Evolutionary conservation across 768 basidiomycete genomes (phyloP).

Genomic region (Tremella mesenterica): DNA sequence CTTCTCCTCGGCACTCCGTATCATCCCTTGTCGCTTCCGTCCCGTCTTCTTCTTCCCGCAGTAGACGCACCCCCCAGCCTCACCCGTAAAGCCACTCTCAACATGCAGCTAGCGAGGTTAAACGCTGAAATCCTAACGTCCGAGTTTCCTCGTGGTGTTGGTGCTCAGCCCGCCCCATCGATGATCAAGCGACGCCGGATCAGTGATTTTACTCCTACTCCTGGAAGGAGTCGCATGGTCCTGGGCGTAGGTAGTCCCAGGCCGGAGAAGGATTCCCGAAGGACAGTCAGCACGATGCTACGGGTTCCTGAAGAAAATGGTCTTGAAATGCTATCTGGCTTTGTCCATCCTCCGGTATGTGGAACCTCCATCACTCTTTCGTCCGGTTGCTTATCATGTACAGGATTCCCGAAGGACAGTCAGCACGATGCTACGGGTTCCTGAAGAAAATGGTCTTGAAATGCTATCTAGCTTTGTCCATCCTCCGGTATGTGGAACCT

Average conservation of each 20-base stretch:
- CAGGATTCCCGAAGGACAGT: conserved; percentile 31
- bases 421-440: conserved; percentile 28
- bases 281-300: conserved; percentile 37
- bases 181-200: conserved; percentile 37
- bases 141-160: conserved; percentile 20
- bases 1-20: no score
- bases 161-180: conserved; percentile 10
- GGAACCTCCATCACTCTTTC: no score
- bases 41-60: no score
- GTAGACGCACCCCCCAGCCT: no score
- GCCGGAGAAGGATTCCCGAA: conserved; percentile 13
- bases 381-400: no score
- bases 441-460: no score
- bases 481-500: no score
- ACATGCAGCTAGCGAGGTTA: conserved; percentile 34
- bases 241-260: conserved; percentile 21
- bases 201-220: conserved; percentile 33
- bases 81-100: conserved; percentile 30
- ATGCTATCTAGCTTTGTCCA: no score
- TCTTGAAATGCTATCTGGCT: no score
- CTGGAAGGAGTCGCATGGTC: conserved; percentile 18
- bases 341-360: no score
- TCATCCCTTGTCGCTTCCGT: no score
- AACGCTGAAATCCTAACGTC: conserved; percentile 41
- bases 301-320: conserved; percentile 27